Evolutionary conservation across 2,329 filamentous ascomycete genomes (phyloP).

Genomic region (Colletotrichum chrysophilum): DNA sequence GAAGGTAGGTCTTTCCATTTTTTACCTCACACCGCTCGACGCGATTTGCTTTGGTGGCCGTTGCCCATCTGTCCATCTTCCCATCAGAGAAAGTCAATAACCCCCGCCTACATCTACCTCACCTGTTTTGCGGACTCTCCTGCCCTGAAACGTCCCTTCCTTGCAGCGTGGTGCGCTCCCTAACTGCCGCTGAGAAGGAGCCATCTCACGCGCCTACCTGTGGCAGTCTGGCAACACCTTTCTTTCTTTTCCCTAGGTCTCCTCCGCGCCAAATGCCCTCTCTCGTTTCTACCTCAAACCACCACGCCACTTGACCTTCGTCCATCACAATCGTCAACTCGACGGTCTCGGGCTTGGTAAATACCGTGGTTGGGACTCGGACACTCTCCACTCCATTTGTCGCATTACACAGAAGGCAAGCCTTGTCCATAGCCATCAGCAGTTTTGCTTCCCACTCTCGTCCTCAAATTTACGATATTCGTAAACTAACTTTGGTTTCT

Average conservation of each 20-base stretch:
- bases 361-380: not conserved
- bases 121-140: not conserved
- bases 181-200: not conserved
- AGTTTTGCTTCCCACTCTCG: not conserved
- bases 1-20: not conserved
- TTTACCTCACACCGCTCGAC: not conserved
- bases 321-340: not conserved
- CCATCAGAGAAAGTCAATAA: not conserved
- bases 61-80: not conserved
- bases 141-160: not conserved
- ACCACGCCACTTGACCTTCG: not conserved
- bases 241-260: not conserved
- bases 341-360: not conserved
- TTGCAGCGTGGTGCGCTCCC: not conserved
- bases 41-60: not conserved
- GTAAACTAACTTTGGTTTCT: not conserved
- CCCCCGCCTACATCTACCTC: not conserved
- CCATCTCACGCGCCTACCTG: not conserved
- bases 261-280: not conserved
- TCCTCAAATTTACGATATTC: not conserved
- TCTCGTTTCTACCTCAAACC: not conserved
- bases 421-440: not conserved
- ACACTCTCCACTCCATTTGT: not conserved
- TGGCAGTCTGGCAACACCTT: not conserved
- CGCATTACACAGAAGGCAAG: not conserved